Evolutionary conservation across 2,329 filamentous ascomycete genomes (phyloP).

Genomic region (Pseudogymnoascus sp.): DNA sequence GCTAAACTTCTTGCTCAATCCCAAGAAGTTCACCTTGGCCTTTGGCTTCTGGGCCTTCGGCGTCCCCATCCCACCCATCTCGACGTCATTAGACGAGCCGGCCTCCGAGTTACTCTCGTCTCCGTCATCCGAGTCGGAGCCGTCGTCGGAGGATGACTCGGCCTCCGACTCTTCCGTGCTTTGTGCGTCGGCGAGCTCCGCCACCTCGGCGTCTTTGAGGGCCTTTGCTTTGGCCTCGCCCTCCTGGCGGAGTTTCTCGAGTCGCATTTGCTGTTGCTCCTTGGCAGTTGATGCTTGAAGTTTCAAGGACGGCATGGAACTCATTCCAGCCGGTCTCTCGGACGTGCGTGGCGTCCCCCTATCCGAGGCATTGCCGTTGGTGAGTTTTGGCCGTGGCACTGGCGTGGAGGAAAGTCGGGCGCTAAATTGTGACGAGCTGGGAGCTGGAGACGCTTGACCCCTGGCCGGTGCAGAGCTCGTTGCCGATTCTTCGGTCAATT

Average conservation of each 20-base stretch:
- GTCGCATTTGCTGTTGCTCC: neutral
- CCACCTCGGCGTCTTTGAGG: neutral
- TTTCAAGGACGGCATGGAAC: neutral
- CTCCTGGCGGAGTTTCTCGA: neutral
- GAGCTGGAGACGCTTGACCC: neutral
- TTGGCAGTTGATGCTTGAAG: neutral
- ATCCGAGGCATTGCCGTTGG: neutral
- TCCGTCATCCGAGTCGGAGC: slow-evolving; percentile 1
- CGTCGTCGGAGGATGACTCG: neutral
- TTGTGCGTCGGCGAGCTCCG: neutral
- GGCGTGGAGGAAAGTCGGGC: neutral
- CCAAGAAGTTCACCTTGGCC: slow-evolving; percentile 3
- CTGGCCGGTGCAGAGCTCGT: neutral
- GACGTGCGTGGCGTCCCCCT: neutral
- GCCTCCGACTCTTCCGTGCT: neutral
- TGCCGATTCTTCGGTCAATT: neutral
- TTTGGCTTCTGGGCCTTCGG: slow-evolving; percentile 1
- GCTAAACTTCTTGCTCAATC: slow-evolving; percentile 3
- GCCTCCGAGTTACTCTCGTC: neutral
- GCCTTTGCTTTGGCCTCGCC: neutral
- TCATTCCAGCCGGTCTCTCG: neutral
- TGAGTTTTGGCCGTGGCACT: neutral
- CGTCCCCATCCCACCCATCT: neutral
- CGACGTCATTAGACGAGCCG: neutral
- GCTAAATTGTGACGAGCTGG: neutral